phyloP scores from a whole-genome alignment of 768 basidiomycete species.

The Leccinum subgranulosum region DNA sequence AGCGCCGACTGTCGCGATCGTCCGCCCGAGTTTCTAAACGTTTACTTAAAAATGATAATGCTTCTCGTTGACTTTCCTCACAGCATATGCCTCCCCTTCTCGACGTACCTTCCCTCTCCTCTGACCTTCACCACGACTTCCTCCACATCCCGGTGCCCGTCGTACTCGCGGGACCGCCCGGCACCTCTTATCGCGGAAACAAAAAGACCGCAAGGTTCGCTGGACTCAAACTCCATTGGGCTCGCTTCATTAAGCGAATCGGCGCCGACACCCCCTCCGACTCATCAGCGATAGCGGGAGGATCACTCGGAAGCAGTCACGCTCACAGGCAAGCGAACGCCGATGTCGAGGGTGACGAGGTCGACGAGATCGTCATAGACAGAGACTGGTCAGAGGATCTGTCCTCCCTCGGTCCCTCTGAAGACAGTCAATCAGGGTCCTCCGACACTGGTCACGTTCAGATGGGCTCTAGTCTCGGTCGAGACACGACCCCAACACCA shows the following conservation, averaged over 20 bases:
- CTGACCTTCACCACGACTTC: constrained; percentile 8
- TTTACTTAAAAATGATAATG: not conserved
- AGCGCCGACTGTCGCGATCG: not conserved
- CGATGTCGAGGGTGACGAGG: constrained; percentile 36
- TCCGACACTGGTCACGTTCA: constrained; percentile 38
- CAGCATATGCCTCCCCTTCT: not conserved
- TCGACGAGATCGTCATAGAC: constrained; percentile 77
- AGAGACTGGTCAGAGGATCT: constrained; percentile 62
- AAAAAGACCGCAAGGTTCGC: constrained; percentile 40
- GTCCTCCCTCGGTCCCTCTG: constrained; percentile 51
- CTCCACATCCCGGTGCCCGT: constrained; percentile 42
- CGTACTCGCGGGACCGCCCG: constrained; percentile 27
- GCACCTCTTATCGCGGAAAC: constrained; percentile 26
- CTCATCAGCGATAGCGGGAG: constrained; percentile 51
- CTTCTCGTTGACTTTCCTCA: not conserved
- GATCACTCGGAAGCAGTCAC: constrained; percentile 39
- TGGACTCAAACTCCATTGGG: constrained; percentile 44
- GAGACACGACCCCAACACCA: constrained; percentile 33
- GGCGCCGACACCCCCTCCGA: constrained; percentile 57
- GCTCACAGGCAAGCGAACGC: constrained; percentile 29
- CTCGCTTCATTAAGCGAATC: constrained; percentile 49
- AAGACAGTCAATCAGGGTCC: constrained; percentile 48
- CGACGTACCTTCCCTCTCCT: not conserved
- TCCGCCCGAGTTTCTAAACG: not conserved
- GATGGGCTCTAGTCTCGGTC: constrained; percentile 34